A percentile compares a stretch with the other conserved stretches of the same genome.
Evolutionary conservation across 1,284 basidiomycete genomes (phyloP).

Genomic region (Neonothopanus nambi): DNA sequence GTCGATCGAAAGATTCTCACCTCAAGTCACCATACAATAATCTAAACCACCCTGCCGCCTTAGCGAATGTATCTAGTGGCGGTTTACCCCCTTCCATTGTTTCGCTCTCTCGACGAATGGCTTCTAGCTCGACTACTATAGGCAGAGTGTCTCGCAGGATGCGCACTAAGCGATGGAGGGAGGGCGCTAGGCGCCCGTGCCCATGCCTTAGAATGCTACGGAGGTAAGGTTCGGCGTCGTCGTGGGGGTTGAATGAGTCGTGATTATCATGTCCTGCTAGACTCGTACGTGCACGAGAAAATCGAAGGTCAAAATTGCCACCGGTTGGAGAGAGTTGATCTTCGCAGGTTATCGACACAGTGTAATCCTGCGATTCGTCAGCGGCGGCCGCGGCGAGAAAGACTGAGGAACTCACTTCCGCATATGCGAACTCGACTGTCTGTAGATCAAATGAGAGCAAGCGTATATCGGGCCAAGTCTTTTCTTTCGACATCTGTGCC

Average conservation of each 20-base stretch:
- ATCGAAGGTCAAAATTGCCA: constrained; percentile 71
- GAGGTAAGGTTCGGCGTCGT: constrained; percentile 71
- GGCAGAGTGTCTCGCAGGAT: constrained; percentile 74
- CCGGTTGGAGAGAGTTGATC: constrained; percentile 66
- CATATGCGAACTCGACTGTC: constrained; percentile 85
- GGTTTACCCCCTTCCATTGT: constrained; percentile 25
- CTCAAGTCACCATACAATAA: constrained; percentile 67
- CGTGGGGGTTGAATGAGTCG: constrained; percentile 62
- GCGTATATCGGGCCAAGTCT: constrained; percentile 70
- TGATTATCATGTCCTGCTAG: constrained; percentile 24
- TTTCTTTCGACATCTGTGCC: constrained; percentile 75
- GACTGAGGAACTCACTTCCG: constrained; percentile 40
- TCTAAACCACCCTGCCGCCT: constrained; percentile 80
- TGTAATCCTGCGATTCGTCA: constrained; percentile 53
- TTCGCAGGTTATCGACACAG: constrained; percentile 69
- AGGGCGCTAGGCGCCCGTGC: constrained; percentile 60
- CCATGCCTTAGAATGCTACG: constrained; percentile 64
- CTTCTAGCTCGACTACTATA: constrained; percentile 68
- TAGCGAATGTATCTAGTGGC: constrained; percentile 66
- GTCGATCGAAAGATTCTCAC: constrained; percentile 33
- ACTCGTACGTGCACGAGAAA: constrained; percentile 50
- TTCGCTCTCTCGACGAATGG: constrained; percentile 44
- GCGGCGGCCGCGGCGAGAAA: background rate
- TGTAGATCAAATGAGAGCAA: constrained; percentile 86
- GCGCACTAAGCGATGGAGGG: constrained; percentile 63